Evolutionary conservation across 2,329 filamentous ascomycete species (phyloP).

Genomic region (Trichoderma sp.): DNA sequence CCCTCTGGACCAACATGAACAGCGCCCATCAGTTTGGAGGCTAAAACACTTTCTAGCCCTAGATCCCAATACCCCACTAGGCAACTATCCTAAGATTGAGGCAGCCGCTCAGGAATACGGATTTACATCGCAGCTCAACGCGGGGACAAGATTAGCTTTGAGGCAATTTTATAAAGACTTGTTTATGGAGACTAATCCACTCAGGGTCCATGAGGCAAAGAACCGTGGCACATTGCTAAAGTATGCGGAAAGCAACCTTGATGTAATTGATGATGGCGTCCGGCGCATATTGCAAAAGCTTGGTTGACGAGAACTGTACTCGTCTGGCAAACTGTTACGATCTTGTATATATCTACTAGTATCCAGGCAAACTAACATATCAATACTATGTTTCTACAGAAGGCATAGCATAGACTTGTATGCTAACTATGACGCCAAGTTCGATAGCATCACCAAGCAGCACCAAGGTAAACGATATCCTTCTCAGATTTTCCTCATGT

Average conservation of each 20-base stretch:
- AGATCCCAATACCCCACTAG: background rate
- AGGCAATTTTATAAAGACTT: background rate
- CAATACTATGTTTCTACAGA: too few relatives aligned
- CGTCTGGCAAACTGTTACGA: too few relatives aligned
- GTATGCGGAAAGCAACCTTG: background rate
- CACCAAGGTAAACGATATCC: too few relatives aligned
- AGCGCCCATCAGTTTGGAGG: slow-evolving; percentile 1
- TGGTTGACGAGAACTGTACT: background rate
- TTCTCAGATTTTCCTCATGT: too few relatives aligned
- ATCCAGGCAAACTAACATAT: too few relatives aligned
- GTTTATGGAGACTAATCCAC: background rate
- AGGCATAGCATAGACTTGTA: too few relatives aligned
- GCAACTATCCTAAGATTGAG: background rate
- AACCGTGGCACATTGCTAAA: background rate
- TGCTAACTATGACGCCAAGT: too few relatives aligned
- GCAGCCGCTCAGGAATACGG: background rate
- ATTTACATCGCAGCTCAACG: background rate
- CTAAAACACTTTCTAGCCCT: slow-evolving; percentile 8
- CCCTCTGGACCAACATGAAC: background rate
- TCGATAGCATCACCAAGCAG: too few relatives aligned
- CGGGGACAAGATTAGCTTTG: background rate
- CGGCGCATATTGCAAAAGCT: background rate
- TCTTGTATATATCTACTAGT: too few relatives aligned
- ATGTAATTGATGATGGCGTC: background rate
- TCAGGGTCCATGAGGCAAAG: background rate